These are phyloP conservation scores for Babesia gibsoni DNA, from an alignment of 169 alveolate species.

Conservation along the genomic window DNA sequence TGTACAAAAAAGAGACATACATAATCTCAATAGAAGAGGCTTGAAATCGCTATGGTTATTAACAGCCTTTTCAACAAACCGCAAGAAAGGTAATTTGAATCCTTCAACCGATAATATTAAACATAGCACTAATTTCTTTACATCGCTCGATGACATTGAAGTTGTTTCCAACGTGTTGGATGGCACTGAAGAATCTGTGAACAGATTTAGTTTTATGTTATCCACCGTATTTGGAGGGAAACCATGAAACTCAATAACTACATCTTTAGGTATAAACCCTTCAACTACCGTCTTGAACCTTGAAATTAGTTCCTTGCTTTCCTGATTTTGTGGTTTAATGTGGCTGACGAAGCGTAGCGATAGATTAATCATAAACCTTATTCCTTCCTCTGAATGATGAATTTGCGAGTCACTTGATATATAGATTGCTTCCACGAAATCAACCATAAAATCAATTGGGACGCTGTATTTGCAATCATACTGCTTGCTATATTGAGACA, in stretches of 20 bases:
- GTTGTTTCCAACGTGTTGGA: no score
- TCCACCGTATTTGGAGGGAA: no score
- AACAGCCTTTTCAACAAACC: background rate
- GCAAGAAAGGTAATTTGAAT: background rate
- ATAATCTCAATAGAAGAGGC: background rate
- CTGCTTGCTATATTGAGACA: background rate
- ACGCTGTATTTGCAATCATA: background rate
- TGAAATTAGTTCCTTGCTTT: background rate
- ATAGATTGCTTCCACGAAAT: conserved; percentile 18
- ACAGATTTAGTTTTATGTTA: no score
- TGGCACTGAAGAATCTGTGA: no score
- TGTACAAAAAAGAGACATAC: conserved; percentile 2
- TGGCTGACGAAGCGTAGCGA: background rate
- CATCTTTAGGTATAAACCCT: background rate
- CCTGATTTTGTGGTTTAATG: background rate
- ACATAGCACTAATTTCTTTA: no score
- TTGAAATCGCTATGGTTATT: background rate
- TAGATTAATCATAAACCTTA: background rate
- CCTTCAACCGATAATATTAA: no score
- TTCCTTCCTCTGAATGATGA: conserved; percentile 5
- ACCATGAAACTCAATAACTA: no score
- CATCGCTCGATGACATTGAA: no score
- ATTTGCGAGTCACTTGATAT: background rate
- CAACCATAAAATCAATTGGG: conserved; percentile 43
- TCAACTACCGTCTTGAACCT: background rate